Base-by-base conservation (phyloP, 441 rosid species). In the Gossypium aridum region DNA sequence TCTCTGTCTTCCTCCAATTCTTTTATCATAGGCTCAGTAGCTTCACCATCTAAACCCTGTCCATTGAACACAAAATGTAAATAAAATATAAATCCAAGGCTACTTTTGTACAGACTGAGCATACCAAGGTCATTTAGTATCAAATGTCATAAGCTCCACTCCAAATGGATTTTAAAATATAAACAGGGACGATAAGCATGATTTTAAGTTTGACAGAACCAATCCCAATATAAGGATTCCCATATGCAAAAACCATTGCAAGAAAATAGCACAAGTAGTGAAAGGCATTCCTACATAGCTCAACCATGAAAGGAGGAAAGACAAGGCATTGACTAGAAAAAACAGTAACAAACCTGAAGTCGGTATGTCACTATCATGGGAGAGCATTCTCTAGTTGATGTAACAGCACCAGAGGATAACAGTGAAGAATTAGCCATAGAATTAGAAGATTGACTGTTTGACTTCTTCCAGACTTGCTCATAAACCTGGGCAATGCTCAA, bases 31-130 rank as follows among this genome's bases (percentile, higher is more conserved):
- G 99, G 99, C 74, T 97, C 99, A 53, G 99, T 95, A 72, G 99
- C 99, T 89, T 97, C 99, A 80, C 99, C 99, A 86, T 97, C 99
- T 72, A 95, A 85, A 51, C 99, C 99, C 99, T 95, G 87, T 54
- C 69, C 76, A 82, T 70, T 77, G 75, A 69, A 47, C 6, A 64
- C 59, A 53, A 16, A 6, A 10, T 31, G 5, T 17, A 62, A 47
- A 45, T 47, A 45, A 47, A 26, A 23, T n/a, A 60, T 19, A 51
- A 63, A 49, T 45, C 26, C n/a, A 23, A 47, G 26, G 13, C 64
- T 7, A 7, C 51, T 62, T 49, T n/a, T 47, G 26, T 16, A 26
- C 43, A 49, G 3, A 26, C 47, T n/a, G 1, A 43, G 17, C 17
- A 37, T 7, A 45, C 47, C 74, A 43, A 3, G 55, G 25, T 47